A percentile compares a stretch with the other conserved stretches of the same genome.
phyloP scores from a whole-genome alignment of 306 rosid species.

The Oemleria cerasiformis region DNA sequence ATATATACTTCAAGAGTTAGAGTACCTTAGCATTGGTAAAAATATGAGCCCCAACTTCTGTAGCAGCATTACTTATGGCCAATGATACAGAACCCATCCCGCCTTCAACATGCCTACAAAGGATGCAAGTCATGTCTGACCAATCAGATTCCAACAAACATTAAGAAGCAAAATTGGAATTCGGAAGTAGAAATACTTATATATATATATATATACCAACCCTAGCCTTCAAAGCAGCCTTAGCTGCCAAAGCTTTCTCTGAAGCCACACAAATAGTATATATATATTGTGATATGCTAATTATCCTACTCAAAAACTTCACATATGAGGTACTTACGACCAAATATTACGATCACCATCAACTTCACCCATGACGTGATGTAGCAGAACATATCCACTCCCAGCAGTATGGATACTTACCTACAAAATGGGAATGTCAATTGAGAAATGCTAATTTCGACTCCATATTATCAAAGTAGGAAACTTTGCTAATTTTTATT shows the following conservation, averaged over 20 bases:
- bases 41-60: slow-evolving; percentile 73
- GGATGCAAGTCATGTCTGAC: slow-evolving; percentile 7
- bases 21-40: slow-evolving; percentile 32
- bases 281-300: neutral
- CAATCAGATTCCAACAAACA: neutral
- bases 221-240: no score
- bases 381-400: slow-evolving; percentile 79
- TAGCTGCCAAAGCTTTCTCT: no score
- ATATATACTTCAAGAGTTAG: neutral
- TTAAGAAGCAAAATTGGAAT: neutral
- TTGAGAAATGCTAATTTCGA: neutral
- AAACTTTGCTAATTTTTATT: neutral
- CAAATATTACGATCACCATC: slow-evolving; percentile 73
- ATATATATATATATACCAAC: no score
- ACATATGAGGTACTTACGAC: slow-evolving; percentile 63
- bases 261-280: no score
- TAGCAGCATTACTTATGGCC: slow-evolving; percentile 77
- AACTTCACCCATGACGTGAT: slow-evolving; percentile 82
- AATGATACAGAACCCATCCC: slow-evolving; percentile 97
- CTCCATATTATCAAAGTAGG: neutral
- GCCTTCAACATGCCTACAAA: slow-evolving; percentile 83
- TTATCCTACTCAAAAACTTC: neutral
- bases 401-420: slow-evolving; percentile 63
- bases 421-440: slow-evolving; percentile 33
- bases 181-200: neutral